A percentile compares a stretch with the other conserved stretches of the same genome.
Conservation (phyloP, 148 eudicot species). For the Spergularia marina region DNA sequence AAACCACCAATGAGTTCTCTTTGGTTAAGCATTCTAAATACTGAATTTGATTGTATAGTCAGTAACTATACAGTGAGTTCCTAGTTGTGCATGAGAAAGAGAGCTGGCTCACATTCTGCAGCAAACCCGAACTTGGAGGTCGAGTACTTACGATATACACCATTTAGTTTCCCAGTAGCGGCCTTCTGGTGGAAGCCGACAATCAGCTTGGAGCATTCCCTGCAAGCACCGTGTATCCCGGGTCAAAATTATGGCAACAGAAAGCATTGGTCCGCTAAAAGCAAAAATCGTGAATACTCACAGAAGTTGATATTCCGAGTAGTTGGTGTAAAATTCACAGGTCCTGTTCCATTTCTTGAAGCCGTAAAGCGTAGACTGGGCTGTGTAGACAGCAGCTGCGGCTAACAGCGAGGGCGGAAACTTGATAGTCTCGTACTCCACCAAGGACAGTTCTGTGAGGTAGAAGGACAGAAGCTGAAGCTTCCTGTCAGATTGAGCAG, state of each 20-base stretch:
- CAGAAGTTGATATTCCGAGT: conserved; percentile 61
- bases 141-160: conserved; percentile 71
- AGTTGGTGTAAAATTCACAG: conserved; percentile 58
- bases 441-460: conserved; percentile 70
- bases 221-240: conserved; percentile 13
- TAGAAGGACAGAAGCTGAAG: conserved; percentile 59
- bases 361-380: conserved; percentile 62
- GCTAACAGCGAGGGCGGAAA: conserved; percentile 78
- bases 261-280: too few relatives aligned
- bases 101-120: conserved; percentile 61
- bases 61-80: conserved; percentile 27
- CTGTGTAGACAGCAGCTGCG: conserved; percentile 79
- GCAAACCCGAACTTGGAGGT: conserved; percentile 71
- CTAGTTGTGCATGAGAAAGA: conserved; percentile 37
- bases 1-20: not conserved
- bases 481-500: conserved; percentile 68
- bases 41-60: conserved; percentile 30
- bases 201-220: conserved; percentile 75
- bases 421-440: conserved; percentile 74
- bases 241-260: too few relatives aligned
- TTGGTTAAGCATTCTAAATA: not conserved
- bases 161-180: conserved; percentile 70
- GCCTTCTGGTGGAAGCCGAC: conserved; percentile 70
- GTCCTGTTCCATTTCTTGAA: conserved; percentile 73
- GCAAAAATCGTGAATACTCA: conserved; percentile 30